A percentile compares a stretch with the other conserved stretches of the same genome.
These are phyloP conservation scores for Termitomyces sp. DNA, from an alignment of 768 basidiomycete genomes.

Conservation along the genomic window DNA sequence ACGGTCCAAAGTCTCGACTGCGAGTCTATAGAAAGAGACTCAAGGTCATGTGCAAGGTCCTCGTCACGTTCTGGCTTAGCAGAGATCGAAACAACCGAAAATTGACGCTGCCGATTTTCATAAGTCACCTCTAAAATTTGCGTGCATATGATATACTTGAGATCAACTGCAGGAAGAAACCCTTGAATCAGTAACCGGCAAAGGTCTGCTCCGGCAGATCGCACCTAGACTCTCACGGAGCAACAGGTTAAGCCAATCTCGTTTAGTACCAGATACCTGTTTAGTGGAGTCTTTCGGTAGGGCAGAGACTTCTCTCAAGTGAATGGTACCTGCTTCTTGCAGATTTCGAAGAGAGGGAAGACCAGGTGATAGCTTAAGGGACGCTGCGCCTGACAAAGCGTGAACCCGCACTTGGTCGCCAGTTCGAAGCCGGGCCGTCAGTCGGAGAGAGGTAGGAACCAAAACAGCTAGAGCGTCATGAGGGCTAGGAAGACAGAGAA, in stretches of 20 bases:
- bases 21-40: conserved; percentile 37
- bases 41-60: conserved; percentile 34
- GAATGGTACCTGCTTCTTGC: conserved; percentile 47
- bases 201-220: conserved; percentile 14
- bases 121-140: conserved; percentile 62
- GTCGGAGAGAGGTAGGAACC: conserved; percentile 49
- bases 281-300: conserved; percentile 11
- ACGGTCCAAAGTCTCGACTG: conserved; percentile 48
- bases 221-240: conserved; percentile 65
- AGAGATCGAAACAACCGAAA: conserved; percentile 46
- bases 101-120: conserved; percentile 54
- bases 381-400: conserved; percentile 35
- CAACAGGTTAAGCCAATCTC: conserved; percentile 65
- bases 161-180: conserved; percentile 45
- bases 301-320: conserved; percentile 41
- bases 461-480: conserved; percentile 39
- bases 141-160: conserved; percentile 58
- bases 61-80: conserved; percentile 14
- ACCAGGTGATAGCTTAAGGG: conserved; percentile 32
- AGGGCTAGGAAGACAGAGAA: conserved; percentile 8
- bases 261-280: conserved; percentile 24
- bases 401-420: conserved; percentile 44
- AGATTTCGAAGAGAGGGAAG: conserved; percentile 45
- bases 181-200: conserved; percentile 1
- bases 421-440: conserved; percentile 53